These are phyloP conservation scores for Xylariaceae sp. DNA, from an alignment of 2,329 filamentous ascomycete species.

Conservation along the genomic window DNA sequence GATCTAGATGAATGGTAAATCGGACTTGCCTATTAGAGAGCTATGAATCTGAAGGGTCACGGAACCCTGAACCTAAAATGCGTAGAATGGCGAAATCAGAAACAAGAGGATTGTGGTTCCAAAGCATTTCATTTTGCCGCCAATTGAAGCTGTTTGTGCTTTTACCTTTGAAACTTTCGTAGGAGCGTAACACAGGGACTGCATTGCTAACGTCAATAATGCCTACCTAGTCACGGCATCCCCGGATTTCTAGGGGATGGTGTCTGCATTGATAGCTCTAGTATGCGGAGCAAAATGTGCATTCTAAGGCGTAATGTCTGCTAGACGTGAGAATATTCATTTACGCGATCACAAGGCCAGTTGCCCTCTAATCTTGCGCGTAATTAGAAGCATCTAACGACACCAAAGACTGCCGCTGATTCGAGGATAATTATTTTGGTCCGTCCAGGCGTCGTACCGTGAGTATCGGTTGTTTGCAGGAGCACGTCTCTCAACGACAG, in stretches of 20 bases:
- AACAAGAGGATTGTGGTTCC: too few species aligned
- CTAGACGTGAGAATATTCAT: not conserved
- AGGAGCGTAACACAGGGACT: not conserved
- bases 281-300: conserved; percentile 3
- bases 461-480: not conserved
- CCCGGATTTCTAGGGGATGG: not conserved
- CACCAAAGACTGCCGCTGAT: conserved; percentile 14
- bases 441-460: not conserved
- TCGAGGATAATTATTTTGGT: conserved; percentile 26
- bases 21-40: too few species aligned
- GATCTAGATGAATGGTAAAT: too few species aligned
- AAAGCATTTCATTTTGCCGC: too few species aligned
- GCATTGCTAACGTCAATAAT: conserved; percentile 1
- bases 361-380: too few species aligned
- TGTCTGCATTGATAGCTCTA: not conserved
- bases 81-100: too few species aligned
- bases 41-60: too few species aligned
- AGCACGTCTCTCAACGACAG: not conserved
- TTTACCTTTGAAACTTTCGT: too few species aligned
- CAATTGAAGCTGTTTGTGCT: too few species aligned
- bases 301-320: not conserved
- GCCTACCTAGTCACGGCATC: not conserved
- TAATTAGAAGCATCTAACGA: not conserved
- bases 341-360: conserved; percentile 7
- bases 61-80: too few species aligned